These are phyloP conservation scores for Pythium myriotylum DNA, from an alignment of 352 stramenopile genomes.

Conservation along the genomic window DNA sequence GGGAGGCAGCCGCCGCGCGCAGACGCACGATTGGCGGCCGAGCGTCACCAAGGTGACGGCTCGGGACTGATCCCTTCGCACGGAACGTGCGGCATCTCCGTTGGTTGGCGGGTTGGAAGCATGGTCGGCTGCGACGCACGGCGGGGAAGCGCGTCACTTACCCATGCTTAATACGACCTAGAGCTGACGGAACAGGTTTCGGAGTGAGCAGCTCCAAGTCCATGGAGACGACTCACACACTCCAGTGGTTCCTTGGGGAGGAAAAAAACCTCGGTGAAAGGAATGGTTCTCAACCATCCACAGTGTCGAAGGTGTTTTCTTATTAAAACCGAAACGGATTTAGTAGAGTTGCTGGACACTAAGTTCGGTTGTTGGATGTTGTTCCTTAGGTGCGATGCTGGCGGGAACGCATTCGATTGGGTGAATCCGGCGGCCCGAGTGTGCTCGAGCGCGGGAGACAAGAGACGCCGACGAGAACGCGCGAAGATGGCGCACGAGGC, in stretches of 20 bases:
- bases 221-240: slow-evolving; percentile 18
- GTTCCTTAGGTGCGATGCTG: slow-evolving; percentile 22
- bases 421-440: slow-evolving; percentile 22
- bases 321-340: slow-evolving; percentile 17
- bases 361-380: slow-evolving; percentile 15
- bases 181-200: slow-evolving; percentile 82
- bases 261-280: slow-evolving; percentile 33
- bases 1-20: slow-evolving; percentile 6
- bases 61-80: slow-evolving; percentile 31
- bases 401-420: slow-evolving; percentile 38
- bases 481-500: slow-evolving; percentile 64
- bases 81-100: slow-evolving; percentile 34
- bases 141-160: slow-evolving; percentile 51
- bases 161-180: slow-evolving; percentile 73
- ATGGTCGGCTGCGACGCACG: slow-evolving; percentile 28
- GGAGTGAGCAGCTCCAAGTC: slow-evolving; percentile 40
- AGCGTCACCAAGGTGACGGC: background rate
- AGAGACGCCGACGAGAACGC: background rate
- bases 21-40: background rate
- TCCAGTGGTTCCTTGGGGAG: slow-evolving; percentile 13
- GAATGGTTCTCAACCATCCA: slow-evolving; percentile 46
- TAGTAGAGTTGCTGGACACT: slow-evolving; percentile 11
- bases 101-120: slow-evolving; percentile 32
- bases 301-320: slow-evolving; percentile 16
- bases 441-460: slow-evolving; percentile 10